Conservation (phyloP, 2,329 filamentous ascomycete species). For the Trichoderma koningii region DNA sequence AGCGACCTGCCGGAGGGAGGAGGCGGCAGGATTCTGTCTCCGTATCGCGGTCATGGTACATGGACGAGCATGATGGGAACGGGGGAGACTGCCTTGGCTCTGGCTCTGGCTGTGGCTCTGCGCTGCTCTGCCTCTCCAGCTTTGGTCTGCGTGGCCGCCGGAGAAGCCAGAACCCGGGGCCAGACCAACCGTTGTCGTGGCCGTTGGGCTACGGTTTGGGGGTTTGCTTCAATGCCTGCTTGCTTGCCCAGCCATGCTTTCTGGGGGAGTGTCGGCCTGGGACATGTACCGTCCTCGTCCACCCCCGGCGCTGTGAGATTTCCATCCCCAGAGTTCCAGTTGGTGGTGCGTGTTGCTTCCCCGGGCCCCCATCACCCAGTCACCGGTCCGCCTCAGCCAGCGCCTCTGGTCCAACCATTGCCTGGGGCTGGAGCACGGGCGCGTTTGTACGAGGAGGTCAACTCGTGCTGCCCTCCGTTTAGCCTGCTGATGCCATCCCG, state of each 20-base stretch:
- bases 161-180: too few relatives aligned
- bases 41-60: conserved; percentile 10
- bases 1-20: conserved; percentile 13
- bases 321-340: too few relatives aligned
- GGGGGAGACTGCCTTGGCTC: too few relatives aligned
- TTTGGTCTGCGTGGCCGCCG: too few relatives aligned
- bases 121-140: too few relatives aligned
- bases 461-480: not conserved
- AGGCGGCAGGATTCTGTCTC: conserved; percentile 3
- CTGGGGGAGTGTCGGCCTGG: conserved; percentile 3
- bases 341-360: not conserved
- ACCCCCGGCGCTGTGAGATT: not conserved
- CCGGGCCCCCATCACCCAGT: too few relatives aligned
- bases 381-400: not conserved
- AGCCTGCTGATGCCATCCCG: conserved; percentile 17
- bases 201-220: not conserved
- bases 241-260: not conserved
- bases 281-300: not conserved
- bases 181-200: not conserved
- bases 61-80: not conserved
- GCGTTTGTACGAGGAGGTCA: not conserved
- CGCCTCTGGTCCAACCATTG: conserved; percentile 16
- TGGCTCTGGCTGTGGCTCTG: too few relatives aligned
- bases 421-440: not conserved
- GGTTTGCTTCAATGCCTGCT: not conserved